These are phyloP conservation scores for Plantago major DNA, from an alignment of 257 asterid genomes.

Conservation along the genomic window DNA sequence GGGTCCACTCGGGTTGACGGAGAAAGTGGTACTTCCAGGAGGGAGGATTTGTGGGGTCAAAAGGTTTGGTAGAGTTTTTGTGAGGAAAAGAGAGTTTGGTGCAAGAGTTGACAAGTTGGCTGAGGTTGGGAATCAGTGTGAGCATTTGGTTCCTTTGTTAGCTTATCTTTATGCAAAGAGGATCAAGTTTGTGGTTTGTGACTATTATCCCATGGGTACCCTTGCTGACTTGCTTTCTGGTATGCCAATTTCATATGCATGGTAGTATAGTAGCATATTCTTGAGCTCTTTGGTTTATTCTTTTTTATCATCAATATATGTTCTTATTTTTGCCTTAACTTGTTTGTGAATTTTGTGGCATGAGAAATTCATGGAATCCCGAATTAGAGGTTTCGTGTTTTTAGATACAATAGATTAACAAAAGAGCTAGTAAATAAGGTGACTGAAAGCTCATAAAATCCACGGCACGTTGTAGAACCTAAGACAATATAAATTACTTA, in stretches of 20 bases:
- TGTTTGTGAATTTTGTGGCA: no score
- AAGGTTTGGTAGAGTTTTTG: slow-evolving; percentile 36
- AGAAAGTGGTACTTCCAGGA: slow-evolving; percentile 44
- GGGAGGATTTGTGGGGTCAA: slow-evolving; percentile 43
- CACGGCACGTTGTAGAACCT: no score
- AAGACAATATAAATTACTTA: no score
- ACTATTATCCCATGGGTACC: slow-evolving; percentile 61
- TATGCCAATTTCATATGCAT: slow-evolving; percentile 5
- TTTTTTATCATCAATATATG: no score
- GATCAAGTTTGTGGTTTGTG: slow-evolving; percentile 52
- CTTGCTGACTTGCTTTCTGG: slow-evolving; percentile 56
- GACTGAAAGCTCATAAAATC: no score
- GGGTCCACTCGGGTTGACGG: slow-evolving; percentile 46
- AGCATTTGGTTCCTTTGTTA: slow-evolving; percentile 40
- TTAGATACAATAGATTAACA: no score
- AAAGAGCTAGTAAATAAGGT: no score
- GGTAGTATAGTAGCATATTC: background rate
- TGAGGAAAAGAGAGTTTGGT: slow-evolving; percentile 41
- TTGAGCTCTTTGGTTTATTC: no score
- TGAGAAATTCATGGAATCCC: no score
- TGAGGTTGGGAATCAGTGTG: slow-evolving; percentile 29
- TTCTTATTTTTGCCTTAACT: no score
- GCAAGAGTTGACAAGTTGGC: slow-evolving; percentile 39
- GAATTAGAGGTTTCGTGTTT: no score
- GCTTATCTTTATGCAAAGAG: slow-evolving; percentile 55